Evolutionary conservation across 257 asterid genomes (phyloP).

Genomic region (Solanum arcanum): DNA sequence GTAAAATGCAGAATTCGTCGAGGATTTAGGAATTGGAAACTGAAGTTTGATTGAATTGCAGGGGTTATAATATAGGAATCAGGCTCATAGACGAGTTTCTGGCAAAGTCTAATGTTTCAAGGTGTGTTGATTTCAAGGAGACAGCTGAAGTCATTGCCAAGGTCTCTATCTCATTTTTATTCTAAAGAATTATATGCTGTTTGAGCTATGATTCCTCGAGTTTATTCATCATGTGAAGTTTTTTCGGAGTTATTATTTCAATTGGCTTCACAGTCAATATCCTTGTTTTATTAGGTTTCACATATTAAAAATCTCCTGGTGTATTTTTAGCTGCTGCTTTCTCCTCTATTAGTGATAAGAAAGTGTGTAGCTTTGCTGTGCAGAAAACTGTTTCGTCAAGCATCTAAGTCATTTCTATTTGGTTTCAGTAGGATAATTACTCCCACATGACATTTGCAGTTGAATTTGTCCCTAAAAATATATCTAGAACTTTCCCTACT

Average conservation of each 20-base stretch:
- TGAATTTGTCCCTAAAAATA: neutral
- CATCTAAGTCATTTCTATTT: neutral
- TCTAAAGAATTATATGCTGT: neutral
- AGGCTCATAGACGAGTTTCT: slow-evolving; percentile 84
- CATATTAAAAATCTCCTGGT: neutral
- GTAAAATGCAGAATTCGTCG: neutral
- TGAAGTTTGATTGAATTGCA: slow-evolving; percentile 7
- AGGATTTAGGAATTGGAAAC: neutral
- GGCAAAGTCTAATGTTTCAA: slow-evolving; percentile 76
- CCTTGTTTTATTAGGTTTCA: neutral
- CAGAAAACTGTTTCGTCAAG: neutral
- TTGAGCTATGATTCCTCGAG: neutral
- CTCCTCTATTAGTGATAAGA: neutral
- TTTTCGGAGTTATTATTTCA: neutral
- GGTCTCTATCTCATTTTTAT: slow-evolving; percentile 22
- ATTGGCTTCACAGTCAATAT: neutral
- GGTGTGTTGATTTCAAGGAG: slow-evolving; percentile 89
- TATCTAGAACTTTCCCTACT: neutral
- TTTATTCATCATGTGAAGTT: neutral
- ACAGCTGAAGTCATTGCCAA: slow-evolving; percentile 94
- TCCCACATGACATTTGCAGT: neutral
- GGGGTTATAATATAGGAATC: slow-evolving; percentile 87
- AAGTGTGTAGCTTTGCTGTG: neutral
- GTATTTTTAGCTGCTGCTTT: neutral
- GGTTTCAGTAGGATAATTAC: neutral